Conservation (phyloP, 2,329 filamentous ascomycete species). For the Botrytis pseudocinerea region DNA sequence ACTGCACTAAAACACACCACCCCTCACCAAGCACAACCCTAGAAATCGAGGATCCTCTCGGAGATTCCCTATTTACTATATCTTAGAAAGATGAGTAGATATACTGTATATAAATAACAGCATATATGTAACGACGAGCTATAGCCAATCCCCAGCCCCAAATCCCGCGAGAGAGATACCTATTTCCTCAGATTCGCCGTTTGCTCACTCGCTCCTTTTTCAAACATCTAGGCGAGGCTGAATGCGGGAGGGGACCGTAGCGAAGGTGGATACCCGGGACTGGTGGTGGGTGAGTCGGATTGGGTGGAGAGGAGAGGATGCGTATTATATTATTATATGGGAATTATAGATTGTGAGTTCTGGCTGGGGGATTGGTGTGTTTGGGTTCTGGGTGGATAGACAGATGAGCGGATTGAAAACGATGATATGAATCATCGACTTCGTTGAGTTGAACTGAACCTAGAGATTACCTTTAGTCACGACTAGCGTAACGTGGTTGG, state of each 20-base stretch:
- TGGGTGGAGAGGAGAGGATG: not conserved
- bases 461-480: not conserved
- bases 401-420: not conserved
- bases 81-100: no score
- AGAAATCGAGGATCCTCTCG: no score
- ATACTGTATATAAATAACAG: not conserved
- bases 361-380: not conserved
- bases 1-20: no score
- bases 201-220: not conserved
- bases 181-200: not conserved
- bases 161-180: no score
- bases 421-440: not conserved
- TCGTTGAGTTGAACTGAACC: accelerated
- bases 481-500: not conserved
- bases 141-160: not conserved
- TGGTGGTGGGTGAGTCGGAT: not conserved
- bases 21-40: no score
- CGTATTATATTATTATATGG: not conserved
- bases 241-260: not conserved
- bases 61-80: no score
- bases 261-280: not conserved
- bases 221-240: not conserved
- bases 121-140: not conserved
- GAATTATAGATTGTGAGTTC: not conserved
- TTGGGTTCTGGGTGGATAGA: not conserved